phyloP scores from a whole-genome alignment of 2,329 filamentous ascomycete species.

The Penicillium sp. region DNA sequence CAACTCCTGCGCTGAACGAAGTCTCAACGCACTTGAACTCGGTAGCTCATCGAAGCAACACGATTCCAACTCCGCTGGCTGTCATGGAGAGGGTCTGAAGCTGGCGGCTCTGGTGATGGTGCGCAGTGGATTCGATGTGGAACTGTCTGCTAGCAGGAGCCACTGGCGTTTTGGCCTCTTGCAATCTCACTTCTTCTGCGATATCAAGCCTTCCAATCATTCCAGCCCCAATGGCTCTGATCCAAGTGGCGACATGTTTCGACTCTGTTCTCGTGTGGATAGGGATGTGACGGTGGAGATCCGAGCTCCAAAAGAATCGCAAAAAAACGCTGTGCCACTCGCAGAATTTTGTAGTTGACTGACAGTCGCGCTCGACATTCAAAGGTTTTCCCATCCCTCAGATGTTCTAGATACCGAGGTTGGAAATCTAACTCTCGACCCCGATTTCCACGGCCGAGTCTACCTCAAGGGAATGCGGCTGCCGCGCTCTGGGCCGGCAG shows the following conservation, averaged over 20 bases:
- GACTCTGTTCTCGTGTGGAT: background rate
- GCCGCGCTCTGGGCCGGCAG: background rate
- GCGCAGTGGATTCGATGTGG: background rate
- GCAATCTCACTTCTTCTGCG: background rate
- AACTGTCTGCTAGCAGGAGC: background rate
- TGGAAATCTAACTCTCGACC: background rate
- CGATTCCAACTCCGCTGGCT: constrained; percentile 1
- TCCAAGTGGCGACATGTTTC: background rate
- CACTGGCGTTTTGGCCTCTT: background rate
- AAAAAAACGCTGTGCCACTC: background rate
- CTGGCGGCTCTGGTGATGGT: constrained; percentile 4
- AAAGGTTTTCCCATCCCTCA: background rate
- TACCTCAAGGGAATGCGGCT: background rate
- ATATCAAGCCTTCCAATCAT: background rate
- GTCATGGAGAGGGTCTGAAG: constrained; percentile 2
- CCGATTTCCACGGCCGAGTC: background rate
- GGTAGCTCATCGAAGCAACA: background rate
- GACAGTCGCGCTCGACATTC: background rate
- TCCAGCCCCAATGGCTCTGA: background rate
- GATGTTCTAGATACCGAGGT: background rate
- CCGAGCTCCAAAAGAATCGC: background rate
- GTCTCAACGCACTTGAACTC: background rate
- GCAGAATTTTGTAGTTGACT: background rate
- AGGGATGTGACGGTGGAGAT: background rate
- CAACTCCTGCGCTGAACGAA: background rate